phyloP scores from a whole-genome alignment of 208 protist species.

The Acanthamoeba culbertsoni region DNA sequence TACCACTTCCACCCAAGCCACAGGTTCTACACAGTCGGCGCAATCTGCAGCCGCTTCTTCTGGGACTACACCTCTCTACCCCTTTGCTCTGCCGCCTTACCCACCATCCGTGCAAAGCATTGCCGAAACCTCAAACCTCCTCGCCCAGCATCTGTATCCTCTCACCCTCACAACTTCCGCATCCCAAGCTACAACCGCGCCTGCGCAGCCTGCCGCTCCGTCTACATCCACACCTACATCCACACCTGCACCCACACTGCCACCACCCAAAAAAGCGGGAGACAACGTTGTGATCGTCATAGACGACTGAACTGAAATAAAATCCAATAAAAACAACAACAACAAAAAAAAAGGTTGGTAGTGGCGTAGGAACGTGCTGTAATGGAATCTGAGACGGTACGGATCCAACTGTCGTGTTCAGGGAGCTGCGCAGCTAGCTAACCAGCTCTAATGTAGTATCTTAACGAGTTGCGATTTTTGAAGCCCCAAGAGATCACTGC shows the following conservation, averaged over 20 bases:
- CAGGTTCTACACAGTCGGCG: background rate
- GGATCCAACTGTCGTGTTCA: conserved; percentile 19
- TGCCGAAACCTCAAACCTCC: background rate
- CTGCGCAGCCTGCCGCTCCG: background rate
- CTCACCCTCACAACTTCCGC: background rate
- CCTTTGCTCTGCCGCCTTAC: background rate
- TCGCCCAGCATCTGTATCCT: background rate
- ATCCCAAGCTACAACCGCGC: background rate
- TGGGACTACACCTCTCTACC: background rate
- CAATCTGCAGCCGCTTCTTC: background rate
- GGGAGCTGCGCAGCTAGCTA: too few species aligned
- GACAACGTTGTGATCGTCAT: too few species aligned
- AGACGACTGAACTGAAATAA: background rate
- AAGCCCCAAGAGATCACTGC: conserved; percentile 66
- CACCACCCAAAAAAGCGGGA: background rate
- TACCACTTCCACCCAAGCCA: background rate
- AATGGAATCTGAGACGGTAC: too few species aligned
- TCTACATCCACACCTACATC: background rate
- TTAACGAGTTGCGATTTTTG: conserved; percentile 78
- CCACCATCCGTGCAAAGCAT: background rate
- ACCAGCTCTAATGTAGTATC: conserved; percentile 60
- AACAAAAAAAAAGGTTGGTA: too few species aligned
- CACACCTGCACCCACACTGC: background rate
- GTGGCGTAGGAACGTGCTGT: too few species aligned
- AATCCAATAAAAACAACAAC: background rate